Conservation (phyloP, 768 basidiomycete genomes). For the Xerocomus spinulosus region DNA sequence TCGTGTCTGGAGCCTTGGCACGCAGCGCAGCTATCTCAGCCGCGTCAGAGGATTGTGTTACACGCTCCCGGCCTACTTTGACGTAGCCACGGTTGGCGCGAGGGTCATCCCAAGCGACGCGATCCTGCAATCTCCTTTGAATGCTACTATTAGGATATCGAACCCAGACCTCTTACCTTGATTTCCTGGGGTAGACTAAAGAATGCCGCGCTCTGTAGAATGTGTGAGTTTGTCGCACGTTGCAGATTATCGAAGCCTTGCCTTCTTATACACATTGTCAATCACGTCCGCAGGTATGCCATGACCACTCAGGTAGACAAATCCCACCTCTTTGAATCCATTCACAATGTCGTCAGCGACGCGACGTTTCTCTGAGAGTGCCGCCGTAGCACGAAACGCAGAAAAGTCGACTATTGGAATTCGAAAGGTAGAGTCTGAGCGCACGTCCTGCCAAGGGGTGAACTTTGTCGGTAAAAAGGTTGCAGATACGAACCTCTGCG, state of each 20-base stretch:
- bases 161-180: constrained; percentile 41
- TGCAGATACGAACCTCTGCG: constrained; percentile 17
- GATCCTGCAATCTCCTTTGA: constrained; percentile 36
- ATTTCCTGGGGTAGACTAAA: constrained; percentile 58
- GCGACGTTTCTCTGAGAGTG: constrained; percentile 50
- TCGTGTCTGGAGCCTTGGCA: constrained; percentile 72
- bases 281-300: constrained; percentile 60
- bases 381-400: constrained; percentile 52
- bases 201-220: constrained; percentile 65
- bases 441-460: constrained; percentile 22
- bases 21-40: constrained; percentile 71
- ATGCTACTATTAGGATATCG: neutral
- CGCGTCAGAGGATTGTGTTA: constrained; percentile 67
- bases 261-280: constrained; percentile 61
- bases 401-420: constrained; percentile 81
- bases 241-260: constrained; percentile 22
- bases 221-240: neutral
- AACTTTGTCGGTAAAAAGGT: neutral
- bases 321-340: constrained; percentile 78
- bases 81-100: constrained; percentile 85
- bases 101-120: constrained; percentile 79
- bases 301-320: constrained; percentile 73
- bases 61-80: constrained; percentile 73
- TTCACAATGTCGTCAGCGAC: constrained; percentile 65
- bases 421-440: constrained; percentile 41